A percentile compares a stretch with the other conserved stretches of the same genome.
Evolutionary conservation across 2,329 filamentous ascomycete species (phyloP).

Genomic region (Thyridium curvatum): DNA sequence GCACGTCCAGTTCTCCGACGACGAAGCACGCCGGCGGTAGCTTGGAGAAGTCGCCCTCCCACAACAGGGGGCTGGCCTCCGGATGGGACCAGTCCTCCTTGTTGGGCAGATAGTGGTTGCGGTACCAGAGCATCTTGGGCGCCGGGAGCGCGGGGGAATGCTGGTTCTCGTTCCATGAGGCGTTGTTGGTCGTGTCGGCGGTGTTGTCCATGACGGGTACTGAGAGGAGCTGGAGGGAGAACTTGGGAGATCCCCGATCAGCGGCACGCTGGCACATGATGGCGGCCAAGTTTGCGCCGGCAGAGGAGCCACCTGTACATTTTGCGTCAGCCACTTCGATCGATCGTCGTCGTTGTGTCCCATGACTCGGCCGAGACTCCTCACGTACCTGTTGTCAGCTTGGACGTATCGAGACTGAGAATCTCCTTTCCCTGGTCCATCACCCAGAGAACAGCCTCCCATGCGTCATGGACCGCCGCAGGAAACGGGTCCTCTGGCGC

Average conservation of each 20-base stretch:
- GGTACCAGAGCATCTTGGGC: slow-evolving; percentile 55
- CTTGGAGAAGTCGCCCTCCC: slow-evolving; percentile 38
- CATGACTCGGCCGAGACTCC: too few relatives aligned
- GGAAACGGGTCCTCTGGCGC: slow-evolving; percentile 52
- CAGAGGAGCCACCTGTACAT: slow-evolving; percentile 17
- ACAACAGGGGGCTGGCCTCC: slow-evolving; percentile 49
- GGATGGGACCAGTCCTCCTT: slow-evolving; percentile 36
- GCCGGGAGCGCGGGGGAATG: slow-evolving; percentile 45
- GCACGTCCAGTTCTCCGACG: slow-evolving; percentile 49
- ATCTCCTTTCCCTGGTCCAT: slow-evolving; percentile 15
- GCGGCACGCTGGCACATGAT: slow-evolving; percentile 14
- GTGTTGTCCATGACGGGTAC: slow-evolving; percentile 55
- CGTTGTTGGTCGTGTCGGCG: slow-evolving; percentile 33
- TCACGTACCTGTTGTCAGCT: slow-evolving; percentile 7
- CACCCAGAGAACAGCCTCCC: slow-evolving; percentile 47
- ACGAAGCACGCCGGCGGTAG: slow-evolving; percentile 46
- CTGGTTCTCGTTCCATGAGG: slow-evolving; percentile 44
- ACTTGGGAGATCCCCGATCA: slow-evolving; percentile 13
- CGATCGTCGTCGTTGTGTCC: too few relatives aligned
- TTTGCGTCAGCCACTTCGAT: too few relatives aligned
- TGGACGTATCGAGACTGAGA: slow-evolving; percentile 30
- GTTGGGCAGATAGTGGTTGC: slow-evolving; percentile 49
- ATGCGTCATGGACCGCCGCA: slow-evolving; percentile 49
- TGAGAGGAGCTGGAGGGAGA: slow-evolving; percentile 44
- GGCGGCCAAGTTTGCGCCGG: slow-evolving; percentile 17